Base-by-base conservation (phyloP, 441 rosid species). In the Raphanus hybrid region DNA sequence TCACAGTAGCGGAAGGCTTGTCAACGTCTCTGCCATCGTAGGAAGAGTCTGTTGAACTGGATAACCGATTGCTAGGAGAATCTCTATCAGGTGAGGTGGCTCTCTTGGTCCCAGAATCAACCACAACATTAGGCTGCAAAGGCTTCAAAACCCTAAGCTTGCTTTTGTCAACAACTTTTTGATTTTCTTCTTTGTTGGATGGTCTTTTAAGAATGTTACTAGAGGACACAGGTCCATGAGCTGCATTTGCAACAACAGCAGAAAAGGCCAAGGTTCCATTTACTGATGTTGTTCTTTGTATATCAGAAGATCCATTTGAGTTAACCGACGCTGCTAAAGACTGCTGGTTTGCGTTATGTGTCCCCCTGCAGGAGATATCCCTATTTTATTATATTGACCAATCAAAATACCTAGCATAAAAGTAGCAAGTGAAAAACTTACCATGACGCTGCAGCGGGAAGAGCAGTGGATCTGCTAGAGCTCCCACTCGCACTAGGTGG, bases 401-500 rank as follows among this genome's bases (percentile, higher is more conserved):
- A 16, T 58, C 32, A 45, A 63, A 71, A 70, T 3, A 12, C 41
- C 1, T 57, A 3, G 2, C 67, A 43, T 54, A 50, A 39, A 37
- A 27, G 62, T 45, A 55, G 61, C 3, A 52, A n/a, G 27, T 7
- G 66, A 55, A 65, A 45, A 58, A 52, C 58, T 66, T 10, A 67
- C 99, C 98, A 96, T 75, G 99, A 86, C 5, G 98, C 93, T 32
- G 93, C 97, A 60, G 96, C 93, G 77, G 98, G 99, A 71, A 93
- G 97, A 23, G 85, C 87, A 39, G 81, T 70, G 27, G 91, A 84
- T 85, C 87, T 86, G 71, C 90, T 78, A 57, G 83, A 78, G 78
- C 83, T 87, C 81, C 81, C 73, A 50, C 72, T 71, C 66, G 91
- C 97, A 85, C 87, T 90, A 67, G 97, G 96, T 26, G 95, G 92